Evolutionary conservation across 768 basidiomycete genomes (phyloP).

Genomic region (Russula emetica): DNA sequence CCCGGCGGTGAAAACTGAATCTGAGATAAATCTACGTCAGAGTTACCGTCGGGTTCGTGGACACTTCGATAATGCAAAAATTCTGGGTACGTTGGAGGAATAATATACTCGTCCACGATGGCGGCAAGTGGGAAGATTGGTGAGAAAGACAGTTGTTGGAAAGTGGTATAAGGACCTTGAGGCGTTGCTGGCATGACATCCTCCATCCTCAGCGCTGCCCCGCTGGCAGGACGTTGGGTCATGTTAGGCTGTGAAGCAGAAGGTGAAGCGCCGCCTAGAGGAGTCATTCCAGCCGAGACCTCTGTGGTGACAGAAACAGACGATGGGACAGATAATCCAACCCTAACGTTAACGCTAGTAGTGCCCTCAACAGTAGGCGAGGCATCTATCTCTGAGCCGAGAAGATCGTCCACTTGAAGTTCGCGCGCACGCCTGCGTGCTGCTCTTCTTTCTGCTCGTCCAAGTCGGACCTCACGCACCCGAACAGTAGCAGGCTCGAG

Average conservation of each 20-base stretch:
- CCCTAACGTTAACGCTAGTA: constrained; percentile 33
- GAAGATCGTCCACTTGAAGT: constrained; percentile 49
- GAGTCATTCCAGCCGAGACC: constrained; percentile 41
- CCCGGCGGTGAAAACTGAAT: constrained; percentile 76
- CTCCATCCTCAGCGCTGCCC: constrained; percentile 47
- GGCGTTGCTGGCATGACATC: constrained; percentile 65
- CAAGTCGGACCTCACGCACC: constrained; percentile 90
- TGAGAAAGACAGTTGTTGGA: constrained; percentile 83
- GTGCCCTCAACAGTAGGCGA: constrained; percentile 48
- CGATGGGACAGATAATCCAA: constrained; percentile 60
- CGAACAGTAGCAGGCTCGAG: constrained; percentile 89
- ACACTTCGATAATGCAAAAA: constrained; percentile 66
- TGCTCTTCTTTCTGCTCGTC: constrained; percentile 80
- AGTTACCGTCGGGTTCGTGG: constrained; percentile 53
- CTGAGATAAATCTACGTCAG: constrained; percentile 48
- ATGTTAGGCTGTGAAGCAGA: constrained; percentile 29
- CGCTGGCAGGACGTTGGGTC: constrained; percentile 30
- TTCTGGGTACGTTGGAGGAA: constrained; percentile 82
- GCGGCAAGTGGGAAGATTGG: constrained; percentile 85
- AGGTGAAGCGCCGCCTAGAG: constrained; percentile 14
- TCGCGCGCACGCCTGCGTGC: constrained; percentile 77
- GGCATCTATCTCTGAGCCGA: constrained; percentile 42
- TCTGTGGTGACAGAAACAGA: constrained; percentile 38
- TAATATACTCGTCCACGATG: constrained; percentile 86
- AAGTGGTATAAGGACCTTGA: constrained; percentile 82